Base-by-base conservation (phyloP, 257 asterid genomes). In the Rauvolfia tetraphylla region DNA sequence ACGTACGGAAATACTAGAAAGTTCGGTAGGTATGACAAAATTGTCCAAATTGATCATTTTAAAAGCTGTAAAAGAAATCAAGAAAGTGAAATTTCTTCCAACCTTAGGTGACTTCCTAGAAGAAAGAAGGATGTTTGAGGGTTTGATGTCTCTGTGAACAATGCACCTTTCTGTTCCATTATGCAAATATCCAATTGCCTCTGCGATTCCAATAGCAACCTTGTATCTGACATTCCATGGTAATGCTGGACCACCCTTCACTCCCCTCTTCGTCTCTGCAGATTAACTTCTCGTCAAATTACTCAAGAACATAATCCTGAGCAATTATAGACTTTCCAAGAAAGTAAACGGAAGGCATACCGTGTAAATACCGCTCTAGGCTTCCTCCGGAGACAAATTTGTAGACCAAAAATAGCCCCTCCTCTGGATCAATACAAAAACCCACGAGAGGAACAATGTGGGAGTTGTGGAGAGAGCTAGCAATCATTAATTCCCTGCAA, bases 101-200 rank as follows among this genome's bases (percentile, higher is more conserved):
- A 89, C 98, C 93, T 88, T 93, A 14, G 98, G 90, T 56, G 77
- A 84, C 81, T 83, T 88, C 81, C 72, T 90, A 79, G 98, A 93
- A 75, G 98, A 87, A 58, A 93, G 87, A 72, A 93, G 97, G 86
- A 93, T 90, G 86, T 93, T 93, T 53, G 98, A 93, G 62, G 98
- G 98, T 83, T 93, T 93, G 81, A 93, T 93, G 75, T 93, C 98
- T 77, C 98, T 87, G 51, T 93, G 98, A 84, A 93, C 96, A 81
- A 92, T 87, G 79, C 98, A 93, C 81, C 97, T 91, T 59, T 93
- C 93, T 1, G 95, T 87, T 57, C 98, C 97, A 79, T 81, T 85
- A 68, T 91, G 96, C 38, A 91, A 87, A 62, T 93, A 93, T 78
- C 87, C 83, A 5, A 93, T 88, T 2, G 97, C 93, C 83, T 90